Evolutionary conservation across 495 filamentous ascomycete species (phyloP).

Genomic region (Darksidea phi): DNA sequence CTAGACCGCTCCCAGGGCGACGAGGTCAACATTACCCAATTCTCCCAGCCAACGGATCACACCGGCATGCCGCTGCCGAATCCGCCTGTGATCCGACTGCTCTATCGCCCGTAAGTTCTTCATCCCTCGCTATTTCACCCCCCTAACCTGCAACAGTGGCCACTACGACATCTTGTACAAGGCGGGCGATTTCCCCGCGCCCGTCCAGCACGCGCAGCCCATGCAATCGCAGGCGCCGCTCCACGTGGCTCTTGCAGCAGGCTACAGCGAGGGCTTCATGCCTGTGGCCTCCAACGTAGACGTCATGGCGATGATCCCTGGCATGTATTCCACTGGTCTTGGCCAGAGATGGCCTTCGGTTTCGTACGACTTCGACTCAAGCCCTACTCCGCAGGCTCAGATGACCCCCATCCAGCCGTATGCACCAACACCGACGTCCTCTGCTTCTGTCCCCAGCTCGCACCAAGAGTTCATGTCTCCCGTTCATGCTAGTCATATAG

Average conservation of each 20-base stretch:
- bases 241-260: slow-evolving; percentile 26
- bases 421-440: slow-evolving; percentile 17
- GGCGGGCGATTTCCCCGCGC: slow-evolving; percentile 48
- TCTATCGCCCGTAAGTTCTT: slow-evolving; percentile 67
- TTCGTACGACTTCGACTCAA: slow-evolving; percentile 33
- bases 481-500: slow-evolving; percentile 18
- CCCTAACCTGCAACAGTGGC: slow-evolving; percentile 52
- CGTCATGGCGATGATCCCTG: slow-evolving; percentile 36
- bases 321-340: slow-evolving; percentile 28
- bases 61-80: slow-evolving; percentile 50
- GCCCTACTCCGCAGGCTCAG: slow-evolving; percentile 26
- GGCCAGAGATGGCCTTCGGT: slow-evolving; percentile 33
- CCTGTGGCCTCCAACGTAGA: slow-evolving; percentile 22
- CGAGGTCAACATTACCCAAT: slow-evolving; percentile 73
- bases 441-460: slow-evolving; percentile 14
- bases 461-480: slow-evolving; percentile 28
- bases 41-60: slow-evolving; percentile 52
- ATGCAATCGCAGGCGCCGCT: slow-evolving; percentile 28
- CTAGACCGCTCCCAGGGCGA: slow-evolving; percentile 82
- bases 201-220: slow-evolving; percentile 14
- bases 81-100: slow-evolving; percentile 60
- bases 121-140: neutral
- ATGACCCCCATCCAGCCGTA: slow-evolving; percentile 28
- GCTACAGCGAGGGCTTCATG: slow-evolving; percentile 33
- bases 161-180: slow-evolving; percentile 96